Evolutionary conservation across 345 rosid species (phyloP), one percentile per base, ranked within the genome.

Genomic region (Melastoma malabathricum): DNA sequence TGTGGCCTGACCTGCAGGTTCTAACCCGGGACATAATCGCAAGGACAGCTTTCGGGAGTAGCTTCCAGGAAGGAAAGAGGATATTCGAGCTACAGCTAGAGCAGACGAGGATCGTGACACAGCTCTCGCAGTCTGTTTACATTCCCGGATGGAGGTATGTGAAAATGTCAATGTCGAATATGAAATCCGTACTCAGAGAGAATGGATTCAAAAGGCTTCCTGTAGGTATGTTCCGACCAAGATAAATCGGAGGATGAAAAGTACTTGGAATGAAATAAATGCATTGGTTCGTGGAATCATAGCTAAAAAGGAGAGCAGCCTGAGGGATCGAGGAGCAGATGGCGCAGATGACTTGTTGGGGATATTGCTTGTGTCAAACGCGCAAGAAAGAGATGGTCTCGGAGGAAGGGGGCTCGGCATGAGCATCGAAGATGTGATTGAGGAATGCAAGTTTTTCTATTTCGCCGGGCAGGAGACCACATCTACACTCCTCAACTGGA

Each of bases 401-500:
- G 55, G 58, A 22, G 47, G 55, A 20, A 59, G 46, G 39, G 51
- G 53, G 3, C 19, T 9, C 47, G 61, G 70, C 48, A 56, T 68
- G 60, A 70, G 58, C 25, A 59, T 49, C 4, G 60, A 73, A 4
- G 93, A 83, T 14, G 68, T 86, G 15, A 62, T 81, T 10, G 77
- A 83, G 34, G 86, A 86, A 47, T 83, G 86, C 55, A 83, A 72
- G 57, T 18, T 77, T 45, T 86, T 83, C 61, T 83, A 76, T 54
- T 59, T 86, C 10, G 76, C 83, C 0, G 93, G 86, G 15, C 76
- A 81, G 38, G 86, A 78, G 64, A 76, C 95, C 7, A 76, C 84
- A 10, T 57, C 86, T 7, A 57, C 45, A 48, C 57, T 81, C 17
- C 65, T 83, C 20, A 68, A 58, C 23, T 86, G 87, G 96, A 69